These are phyloP conservation scores for Candida broadrunensis DNA, from an alignment of 805 yeast genomes.

Conservation along the genomic window DNA sequence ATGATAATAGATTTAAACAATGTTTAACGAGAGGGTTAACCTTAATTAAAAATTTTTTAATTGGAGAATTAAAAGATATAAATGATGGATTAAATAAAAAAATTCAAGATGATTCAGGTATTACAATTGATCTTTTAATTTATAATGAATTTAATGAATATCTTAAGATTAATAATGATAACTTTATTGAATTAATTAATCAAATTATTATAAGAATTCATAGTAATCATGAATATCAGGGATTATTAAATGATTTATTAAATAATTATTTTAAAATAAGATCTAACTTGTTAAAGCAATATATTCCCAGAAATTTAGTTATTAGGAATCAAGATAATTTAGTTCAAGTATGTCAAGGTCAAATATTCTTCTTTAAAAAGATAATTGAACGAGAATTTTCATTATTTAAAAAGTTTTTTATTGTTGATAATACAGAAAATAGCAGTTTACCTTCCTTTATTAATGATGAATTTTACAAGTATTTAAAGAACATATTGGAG, in stretches of 20 bases:
- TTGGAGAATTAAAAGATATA: constrained; percentile 36
- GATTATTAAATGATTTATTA: constrained; percentile 64
- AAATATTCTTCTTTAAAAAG: constrained; percentile 57
- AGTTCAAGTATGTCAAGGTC: constrained; percentile 61
- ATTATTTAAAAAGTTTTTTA: constrained; percentile 56
- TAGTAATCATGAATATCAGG: constrained; percentile 54
- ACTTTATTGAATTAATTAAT: constrained; percentile 29
- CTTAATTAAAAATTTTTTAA: constrained; percentile 65
- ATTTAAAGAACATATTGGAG: constrained; percentile 66
- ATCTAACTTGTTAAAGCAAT: constrained; percentile 42
- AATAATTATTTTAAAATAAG: constrained; percentile 62
- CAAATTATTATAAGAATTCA: constrained; percentile 37
- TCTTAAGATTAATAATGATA: constrained; percentile 11
- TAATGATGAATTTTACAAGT: constrained; percentile 42
- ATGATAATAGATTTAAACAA: constrained; percentile 71
- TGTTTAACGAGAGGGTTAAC: constrained; percentile 81
- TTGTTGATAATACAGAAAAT: constrained; percentile 4
- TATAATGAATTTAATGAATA: constrained; percentile 55
- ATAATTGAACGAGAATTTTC: constrained; percentile 59
- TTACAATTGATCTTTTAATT: constrained; percentile 60
- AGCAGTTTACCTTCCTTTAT: constrained; percentile 10
- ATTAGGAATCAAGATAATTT: constrained; percentile 26
- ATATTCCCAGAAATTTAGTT: constrained; percentile 33
- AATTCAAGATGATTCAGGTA: constrained; percentile 12
- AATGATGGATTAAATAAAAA: constrained; percentile 21